Base-by-base conservation (phyloP, 306 rosid species). In the Dryas drummondii region DNA sequence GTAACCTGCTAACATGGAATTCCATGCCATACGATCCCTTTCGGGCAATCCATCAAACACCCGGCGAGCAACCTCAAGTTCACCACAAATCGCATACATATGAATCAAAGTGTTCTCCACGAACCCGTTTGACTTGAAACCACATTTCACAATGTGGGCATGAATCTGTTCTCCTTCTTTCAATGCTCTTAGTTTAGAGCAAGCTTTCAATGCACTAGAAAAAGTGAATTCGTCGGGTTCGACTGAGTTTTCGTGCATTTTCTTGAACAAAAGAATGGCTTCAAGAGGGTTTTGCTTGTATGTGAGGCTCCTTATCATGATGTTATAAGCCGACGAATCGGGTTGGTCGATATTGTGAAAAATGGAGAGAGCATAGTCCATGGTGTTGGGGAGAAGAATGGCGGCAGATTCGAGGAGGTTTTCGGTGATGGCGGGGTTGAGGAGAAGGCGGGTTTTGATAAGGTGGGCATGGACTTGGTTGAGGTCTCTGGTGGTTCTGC, bases 401-500 rank as follows among this genome's bases (percentile, higher is more conserved):
- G 91, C 88, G 22, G 93, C 85, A 44, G 88, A 83, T 57, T 89
- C 91, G 14, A 89, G 91, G 78, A 87, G 78, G 79, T 77, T 82
- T 68, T 81, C 87, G 45, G 81, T 17, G 72, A 87, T 11, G 26
- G 74, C 10, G 66, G 87, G 90, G 83, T 71, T 63, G 78, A 67
- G 86, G 82, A 87, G 66, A 75, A 83, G 90, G 57, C 85, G 83
- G 66, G 91, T 84, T 81, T 85, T 86, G 82, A 87, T 71, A 71
- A 90, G 91, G 66, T 84, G 86, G 41, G 92, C 91, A 58, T 90
- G 96, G 69, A 90, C 59, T 82, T 89, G 90, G 68, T 56, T 75
- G 62, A 89, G 86, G 61, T 87, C 90, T 79, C 59, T 78, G 78
- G 62, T 55, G 47, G 77, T 80, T 58, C 47, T 86, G 88, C 92